Evolutionary conservation across 2,329 filamentous ascomycete species (phyloP).

Genomic region (Calonectria montana): DNA sequence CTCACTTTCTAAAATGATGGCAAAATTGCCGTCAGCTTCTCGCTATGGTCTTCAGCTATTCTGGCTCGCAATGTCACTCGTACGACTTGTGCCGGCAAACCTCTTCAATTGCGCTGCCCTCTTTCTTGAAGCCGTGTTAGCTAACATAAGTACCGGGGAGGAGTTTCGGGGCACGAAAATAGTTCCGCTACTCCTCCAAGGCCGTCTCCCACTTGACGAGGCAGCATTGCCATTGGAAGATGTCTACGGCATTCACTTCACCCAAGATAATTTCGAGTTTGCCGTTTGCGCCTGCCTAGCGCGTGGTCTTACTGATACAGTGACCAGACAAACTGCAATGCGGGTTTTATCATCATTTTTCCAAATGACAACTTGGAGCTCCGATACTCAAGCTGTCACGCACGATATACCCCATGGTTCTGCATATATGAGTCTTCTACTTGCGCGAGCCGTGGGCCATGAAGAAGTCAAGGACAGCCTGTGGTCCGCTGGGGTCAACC

Average conservation of each 20-base stretch:
- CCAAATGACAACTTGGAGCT: constrained; percentile 47
- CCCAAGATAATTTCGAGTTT: constrained; percentile 73
- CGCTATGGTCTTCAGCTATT: constrained; percentile 77
- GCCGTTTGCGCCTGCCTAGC: constrained; percentile 74
- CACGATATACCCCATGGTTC: constrained; percentile 50
- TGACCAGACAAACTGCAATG: constrained; percentile 68
- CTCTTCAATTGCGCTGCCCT: constrained; percentile 75
- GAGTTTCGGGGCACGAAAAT: constrained; percentile 71
- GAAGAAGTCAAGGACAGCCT: constrained; percentile 73
- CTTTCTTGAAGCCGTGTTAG: constrained; percentile 73
- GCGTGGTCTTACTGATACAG: constrained; percentile 71
- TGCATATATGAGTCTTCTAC: constrained; percentile 71
- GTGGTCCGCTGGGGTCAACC: constrained; percentile 68
- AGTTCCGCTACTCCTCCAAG: constrained; percentile 70
- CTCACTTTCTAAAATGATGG: constrained; percentile 77
- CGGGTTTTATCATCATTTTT: constrained; percentile 72
- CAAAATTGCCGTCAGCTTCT: constrained; percentile 73
- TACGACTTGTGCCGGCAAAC: constrained; percentile 70
- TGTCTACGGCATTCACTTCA: constrained; percentile 74
- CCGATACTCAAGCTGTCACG: constrained; percentile 24
- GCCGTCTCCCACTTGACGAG: constrained; percentile 69
- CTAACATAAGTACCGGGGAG: constrained; percentile 71
- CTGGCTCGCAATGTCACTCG: constrained; percentile 75
- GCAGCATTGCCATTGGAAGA: constrained; percentile 72
- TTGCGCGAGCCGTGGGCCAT: constrained; percentile 65